Percentiles rank a stretch among this genome's conserved stretches.
phyloP scores from a whole-genome alignment of 2,329 filamentous ascomycete genomes.

The Purpureocillium takamizusanense region DNA sequence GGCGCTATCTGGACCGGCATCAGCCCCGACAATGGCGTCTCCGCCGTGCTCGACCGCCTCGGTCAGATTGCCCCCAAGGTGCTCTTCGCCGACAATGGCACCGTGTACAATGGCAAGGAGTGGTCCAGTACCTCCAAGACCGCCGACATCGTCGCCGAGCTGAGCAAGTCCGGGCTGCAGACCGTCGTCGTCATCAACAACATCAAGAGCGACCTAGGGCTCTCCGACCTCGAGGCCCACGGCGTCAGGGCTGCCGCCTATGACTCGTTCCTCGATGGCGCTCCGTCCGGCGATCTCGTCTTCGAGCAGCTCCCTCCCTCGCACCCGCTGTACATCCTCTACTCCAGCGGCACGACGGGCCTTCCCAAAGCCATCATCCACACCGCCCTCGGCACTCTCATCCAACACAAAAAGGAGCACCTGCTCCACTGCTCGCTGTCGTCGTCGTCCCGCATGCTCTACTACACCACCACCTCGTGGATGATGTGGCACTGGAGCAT shows the following conservation, averaged over 20 bases:
- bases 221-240: slow-evolving; percentile 29
- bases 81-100: slow-evolving; percentile 80
- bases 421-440: slow-evolving; percentile 75
- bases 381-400: slow-evolving; percentile 76
- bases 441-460: slow-evolving; percentile 67
- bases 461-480: slow-evolving; percentile 93
- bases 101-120: slow-evolving; percentile 82
- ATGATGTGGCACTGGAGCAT: slow-evolving; percentile 99
- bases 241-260: slow-evolving; percentile 35
- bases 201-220: slow-evolving; percentile 35
- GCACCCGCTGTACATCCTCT: slow-evolving; percentile 88
- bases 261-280: slow-evolving; percentile 30
- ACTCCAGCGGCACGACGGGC: slow-evolving; percentile 83
- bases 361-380: slow-evolving; percentile 92
- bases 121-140: slow-evolving; percentile 78
- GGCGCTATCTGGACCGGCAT: slow-evolving; percentile 92
- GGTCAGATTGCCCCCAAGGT: slow-evolving; percentile 76
- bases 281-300: slow-evolving; percentile 35
- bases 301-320: slow-evolving; percentile 78
- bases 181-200: slow-evolving; percentile 69
- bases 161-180: slow-evolving; percentile 52
- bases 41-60: slow-evolving; percentile 80
- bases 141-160: slow-evolving; percentile 58
- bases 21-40: slow-evolving; percentile 85
- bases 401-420: slow-evolving; percentile 98